These are phyloP conservation scores for Cercospora sojina DNA, from an alignment of 2,329 filamentous ascomycete species.

Conservation along the genomic window DNA sequence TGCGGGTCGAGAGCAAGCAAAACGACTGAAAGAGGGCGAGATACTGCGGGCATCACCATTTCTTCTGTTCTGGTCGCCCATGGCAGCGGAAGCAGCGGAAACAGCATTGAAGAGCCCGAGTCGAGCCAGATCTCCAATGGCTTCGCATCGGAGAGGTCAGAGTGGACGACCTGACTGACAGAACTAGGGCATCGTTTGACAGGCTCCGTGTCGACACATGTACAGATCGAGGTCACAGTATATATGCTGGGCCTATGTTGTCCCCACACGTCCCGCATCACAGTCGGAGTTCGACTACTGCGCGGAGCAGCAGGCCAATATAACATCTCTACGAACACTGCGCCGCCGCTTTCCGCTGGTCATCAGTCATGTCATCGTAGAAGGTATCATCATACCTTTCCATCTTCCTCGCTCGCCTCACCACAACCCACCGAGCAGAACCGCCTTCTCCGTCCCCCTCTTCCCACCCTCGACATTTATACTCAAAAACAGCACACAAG, in stretches of 20 bases:
- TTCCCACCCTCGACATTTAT: conserved; percentile 37
- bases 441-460: neutral
- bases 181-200: neutral
- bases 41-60: neutral
- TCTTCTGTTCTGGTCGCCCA: neutral
- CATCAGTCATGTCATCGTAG: neutral
- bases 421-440: neutral
- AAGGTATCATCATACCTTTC: neutral
- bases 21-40: neutral
- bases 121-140: neutral
- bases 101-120: neutral
- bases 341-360: neutral
- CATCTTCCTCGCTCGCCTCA: neutral
- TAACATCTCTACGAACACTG: neutral
- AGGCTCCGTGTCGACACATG: neutral
- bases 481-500: conserved; percentile 62
- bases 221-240: neutral
- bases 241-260: no score
- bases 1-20: neutral
- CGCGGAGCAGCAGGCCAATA: neutral
- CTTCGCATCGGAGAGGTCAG: neutral
- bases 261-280: neutral
- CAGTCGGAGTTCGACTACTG: neutral
- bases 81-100: neutral
- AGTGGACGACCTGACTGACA: neutral